Evolutionary conservation across 768 basidiomycete genomes (phyloP), one percentile per base, ranked within the genome.

Genomic region (Tulasnella sp.): DNA sequence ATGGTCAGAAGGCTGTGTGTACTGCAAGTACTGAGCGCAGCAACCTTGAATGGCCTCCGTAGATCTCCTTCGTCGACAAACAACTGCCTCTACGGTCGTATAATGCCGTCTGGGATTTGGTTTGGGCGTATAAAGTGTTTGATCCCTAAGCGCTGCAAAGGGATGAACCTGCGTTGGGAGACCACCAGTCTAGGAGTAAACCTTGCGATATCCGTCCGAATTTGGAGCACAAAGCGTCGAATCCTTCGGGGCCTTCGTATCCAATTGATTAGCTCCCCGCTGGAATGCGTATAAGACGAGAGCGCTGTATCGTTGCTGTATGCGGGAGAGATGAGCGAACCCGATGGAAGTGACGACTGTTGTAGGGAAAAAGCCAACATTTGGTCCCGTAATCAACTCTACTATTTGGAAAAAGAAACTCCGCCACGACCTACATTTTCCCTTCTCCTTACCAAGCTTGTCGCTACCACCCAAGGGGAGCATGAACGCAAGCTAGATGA

Each of bases 341-440:
- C 58, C 58, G 58, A 25, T 64, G 58, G n/a, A 64, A 25, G 29
- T 64, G 58, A 64, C 58, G 58, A 64, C 58, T 64, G 58, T 15
- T 31, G 6, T 17, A 4, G 29, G 58, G 58, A 25, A 64, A 31
- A 64, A 64, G 58, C 58, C 29, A 64, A 64, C 58, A 64, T 64
- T 64, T 64, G 58, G 58, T 64, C 58, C 58, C 58, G 58, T 31
- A 64, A 64, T 64, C 58, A 64, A 15, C 29, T 64, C 58, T 14
- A 64, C 58, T 64, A 64, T 64, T 64, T 64, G n/a, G 25, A 64
- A 64, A 64, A 64, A 64, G 58, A 64, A 64, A 64, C 58, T 64
- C 58, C 58, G 58, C 58, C 58, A 64, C 58, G 58, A 64, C 58
- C 58, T 25, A 64, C 58, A 5, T 52, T 19, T 12, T 64, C 42